phyloP scores from a whole-genome alignment of 305 asterid species.

The Caryopteris hybrid region DNA sequence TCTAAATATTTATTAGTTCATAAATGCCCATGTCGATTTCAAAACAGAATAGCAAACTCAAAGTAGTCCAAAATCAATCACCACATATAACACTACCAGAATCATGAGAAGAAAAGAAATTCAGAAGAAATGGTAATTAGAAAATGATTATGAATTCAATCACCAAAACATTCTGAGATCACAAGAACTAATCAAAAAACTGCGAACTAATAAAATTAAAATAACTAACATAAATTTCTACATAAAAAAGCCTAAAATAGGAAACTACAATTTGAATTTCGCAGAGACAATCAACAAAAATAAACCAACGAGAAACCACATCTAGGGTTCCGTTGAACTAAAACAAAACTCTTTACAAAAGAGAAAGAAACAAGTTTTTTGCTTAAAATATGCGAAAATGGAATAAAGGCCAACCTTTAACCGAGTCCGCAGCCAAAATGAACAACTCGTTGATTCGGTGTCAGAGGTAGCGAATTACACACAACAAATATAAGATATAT shows the following conservation, averaged over 20 bases:
- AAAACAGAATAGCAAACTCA: not conserved
- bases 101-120: conserved; percentile 19
- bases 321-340: too few species aligned
- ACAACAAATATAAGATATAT: conserved; percentile 9
- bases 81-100: not conserved
- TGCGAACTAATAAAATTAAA: not conserved
- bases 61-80: conserved; percentile 13
- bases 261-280: not conserved
- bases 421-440: conserved; percentile 30
- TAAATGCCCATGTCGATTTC: not conserved
- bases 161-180: not conserved
- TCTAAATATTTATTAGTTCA: conserved; percentile 17
- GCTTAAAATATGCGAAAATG: too few species aligned
- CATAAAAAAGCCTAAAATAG: too few species aligned
- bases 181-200: not conserved
- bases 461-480: conserved; percentile 5
- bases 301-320: too few species aligned
- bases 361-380: too few species aligned
- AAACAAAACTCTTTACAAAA: too few species aligned
- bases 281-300: not conserved
- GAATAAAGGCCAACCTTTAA: conserved; percentile 7
- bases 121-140: conserved; percentile 8
- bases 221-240: too few species aligned
- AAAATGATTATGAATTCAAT: not conserved
- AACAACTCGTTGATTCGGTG: not conserved